phyloP scores from a whole-genome alignment of 768 basidiomycete genomes.

The Podaxis sp. region DNA sequence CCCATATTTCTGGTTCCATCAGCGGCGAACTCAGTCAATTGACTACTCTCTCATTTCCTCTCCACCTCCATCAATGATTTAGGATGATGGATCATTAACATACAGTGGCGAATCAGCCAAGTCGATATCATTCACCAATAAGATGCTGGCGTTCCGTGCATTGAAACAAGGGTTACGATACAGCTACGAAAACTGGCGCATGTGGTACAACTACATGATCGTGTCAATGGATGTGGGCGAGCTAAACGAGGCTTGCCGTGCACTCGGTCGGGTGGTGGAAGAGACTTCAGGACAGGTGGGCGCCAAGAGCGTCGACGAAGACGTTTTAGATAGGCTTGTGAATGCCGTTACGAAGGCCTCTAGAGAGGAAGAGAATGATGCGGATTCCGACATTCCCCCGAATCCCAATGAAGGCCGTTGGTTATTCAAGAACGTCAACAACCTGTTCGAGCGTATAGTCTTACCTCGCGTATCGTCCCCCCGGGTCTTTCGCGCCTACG shows the following conservation, averaged over 20 bases:
- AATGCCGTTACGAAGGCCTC: conserved; percentile 73
- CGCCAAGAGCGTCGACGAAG: conserved; percentile 71
- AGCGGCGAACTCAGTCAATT: conserved; percentile 4
- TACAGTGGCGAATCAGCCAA: conserved; percentile 24
- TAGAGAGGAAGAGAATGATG: conserved; percentile 28
- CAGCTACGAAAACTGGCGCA: conserved; percentile 91
- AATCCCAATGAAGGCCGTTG: conserved; percentile 69
- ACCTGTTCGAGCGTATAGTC: conserved; percentile 76
- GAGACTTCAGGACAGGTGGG: conserved; percentile 53
- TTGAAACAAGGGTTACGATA: conserved; percentile 86
- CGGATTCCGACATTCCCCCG: conserved; percentile 25
- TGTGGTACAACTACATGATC: conserved; percentile 98
- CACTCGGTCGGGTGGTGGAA: conserved; percentile 80
- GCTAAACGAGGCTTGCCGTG: conserved; percentile 82
- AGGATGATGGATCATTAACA: conserved; percentile 9
- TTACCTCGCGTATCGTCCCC: conserved; percentile 80
- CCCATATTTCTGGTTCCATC: conserved; percentile 3
- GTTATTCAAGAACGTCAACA: conserved; percentile 62
- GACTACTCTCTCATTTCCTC: conserved; percentile 2
- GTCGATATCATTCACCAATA: conserved; percentile 66
- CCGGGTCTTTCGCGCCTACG: conserved; percentile 82
- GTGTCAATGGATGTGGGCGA: conserved; percentile 93
- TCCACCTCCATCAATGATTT: not conserved
- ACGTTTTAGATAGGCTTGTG: conserved; percentile 88
- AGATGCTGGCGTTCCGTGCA: conserved; percentile 87